Evolutionary conservation across 129 eudicot genomes (phyloP).

Genomic region (Centaurea solstitialis): DNA sequence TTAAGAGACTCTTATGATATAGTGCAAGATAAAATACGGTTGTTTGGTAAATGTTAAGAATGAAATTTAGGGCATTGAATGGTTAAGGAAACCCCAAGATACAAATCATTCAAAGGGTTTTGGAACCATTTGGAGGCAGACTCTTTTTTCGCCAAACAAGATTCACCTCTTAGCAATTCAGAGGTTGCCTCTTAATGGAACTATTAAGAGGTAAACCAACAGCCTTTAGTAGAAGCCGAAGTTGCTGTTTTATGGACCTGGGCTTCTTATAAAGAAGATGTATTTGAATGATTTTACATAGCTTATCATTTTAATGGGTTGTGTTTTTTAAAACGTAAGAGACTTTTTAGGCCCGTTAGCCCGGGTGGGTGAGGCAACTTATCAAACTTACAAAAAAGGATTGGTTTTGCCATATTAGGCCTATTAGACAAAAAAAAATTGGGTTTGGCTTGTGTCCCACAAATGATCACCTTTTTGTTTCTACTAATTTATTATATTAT

Average conservation of each 20-base stretch:
- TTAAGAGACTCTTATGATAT: too few relatives aligned
- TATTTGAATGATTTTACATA: not conserved
- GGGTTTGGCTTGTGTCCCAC: not conserved
- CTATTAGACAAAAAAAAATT: not conserved
- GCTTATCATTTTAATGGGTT: not conserved
- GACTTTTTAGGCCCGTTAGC: not conserved
- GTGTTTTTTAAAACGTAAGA: not conserved
- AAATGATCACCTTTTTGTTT: slow-evolving; percentile 2
- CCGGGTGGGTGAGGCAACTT: not conserved
- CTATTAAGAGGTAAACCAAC: too few relatives aligned
- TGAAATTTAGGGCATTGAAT: too few relatives aligned
- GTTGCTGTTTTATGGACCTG: not conserved
- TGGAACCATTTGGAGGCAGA: too few relatives aligned
- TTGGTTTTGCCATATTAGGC: not conserved
- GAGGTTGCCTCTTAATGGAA: too few relatives aligned
- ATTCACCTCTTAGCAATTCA: too few relatives aligned
- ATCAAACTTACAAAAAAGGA: not conserved
- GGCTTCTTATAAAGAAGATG: not conserved
- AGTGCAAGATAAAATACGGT: too few relatives aligned
- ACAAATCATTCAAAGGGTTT: too few relatives aligned
- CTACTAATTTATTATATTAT: not conserved
- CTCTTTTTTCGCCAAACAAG: too few relatives aligned
- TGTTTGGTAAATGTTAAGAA: too few relatives aligned
- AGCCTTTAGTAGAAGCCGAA: not conserved
- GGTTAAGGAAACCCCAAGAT: too few relatives aligned